Percentiles rank a stretch among this genome's conserved stretches.
phyloP scores from a whole-genome alignment of 1,284 basidiomycete genomes.

The Cutaneotrichosporon cutaneum region DNA sequence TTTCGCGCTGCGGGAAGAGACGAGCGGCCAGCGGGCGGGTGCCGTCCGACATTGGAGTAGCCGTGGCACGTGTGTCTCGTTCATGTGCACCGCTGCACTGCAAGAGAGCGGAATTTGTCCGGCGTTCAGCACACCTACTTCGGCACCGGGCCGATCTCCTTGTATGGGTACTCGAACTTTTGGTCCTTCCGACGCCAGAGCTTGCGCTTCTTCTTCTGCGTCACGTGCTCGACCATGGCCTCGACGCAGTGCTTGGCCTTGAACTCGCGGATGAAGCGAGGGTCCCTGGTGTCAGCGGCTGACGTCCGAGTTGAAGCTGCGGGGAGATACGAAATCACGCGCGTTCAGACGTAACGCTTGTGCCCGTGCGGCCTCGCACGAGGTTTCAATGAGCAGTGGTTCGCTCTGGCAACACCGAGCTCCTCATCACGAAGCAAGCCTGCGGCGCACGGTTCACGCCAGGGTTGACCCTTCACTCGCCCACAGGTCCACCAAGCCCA shows the following conservation, averaged over 20 bases:
- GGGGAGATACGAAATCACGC: not conserved
- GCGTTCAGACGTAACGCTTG: not conserved
- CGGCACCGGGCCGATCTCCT: conserved; percentile 57
- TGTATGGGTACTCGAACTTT: conserved; percentile 82
- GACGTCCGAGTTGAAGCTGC: too few relatives aligned
- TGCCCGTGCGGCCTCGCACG: not conserved
- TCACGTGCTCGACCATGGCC: conserved; percentile 76
- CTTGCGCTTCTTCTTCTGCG: conserved; percentile 87
- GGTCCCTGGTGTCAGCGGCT: conserved; percentile 67
- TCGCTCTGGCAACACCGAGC: not conserved
- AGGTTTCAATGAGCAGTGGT: not conserved
- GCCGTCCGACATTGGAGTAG: not conserved
- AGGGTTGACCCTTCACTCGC: not conserved
- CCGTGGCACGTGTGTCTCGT: not conserved
- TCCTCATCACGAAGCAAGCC: not conserved
- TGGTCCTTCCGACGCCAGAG: conserved; percentile 84
- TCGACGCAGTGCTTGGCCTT: conserved; percentile 81
- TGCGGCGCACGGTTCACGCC: not conserved
- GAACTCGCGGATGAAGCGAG: conserved; percentile 90
- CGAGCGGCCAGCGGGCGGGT: not conserved
- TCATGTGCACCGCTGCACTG: too few relatives aligned
- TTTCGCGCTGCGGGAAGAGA: too few relatives aligned
- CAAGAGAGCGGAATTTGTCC: too few relatives aligned
- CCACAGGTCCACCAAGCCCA: not conserved
- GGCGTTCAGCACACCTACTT: too few relatives aligned